phyloP scores from a whole-genome alignment of 306 rosid species.

The Cajanus cajan region DNA sequence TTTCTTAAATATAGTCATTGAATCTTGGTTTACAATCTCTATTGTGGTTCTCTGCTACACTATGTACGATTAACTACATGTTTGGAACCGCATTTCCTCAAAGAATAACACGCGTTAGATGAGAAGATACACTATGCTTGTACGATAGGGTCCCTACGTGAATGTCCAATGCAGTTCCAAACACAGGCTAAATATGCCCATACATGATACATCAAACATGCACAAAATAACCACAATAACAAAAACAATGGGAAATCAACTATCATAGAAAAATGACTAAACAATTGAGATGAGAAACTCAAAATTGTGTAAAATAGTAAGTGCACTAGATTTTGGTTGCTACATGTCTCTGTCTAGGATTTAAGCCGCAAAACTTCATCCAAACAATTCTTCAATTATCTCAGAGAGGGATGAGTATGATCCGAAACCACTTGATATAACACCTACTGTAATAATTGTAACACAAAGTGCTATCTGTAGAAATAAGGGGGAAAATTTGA shows the following conservation, averaged over 20 bases:
- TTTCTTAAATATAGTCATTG: background rate
- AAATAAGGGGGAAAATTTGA: background rate
- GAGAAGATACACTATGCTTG: no score
- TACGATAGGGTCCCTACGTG: no score
- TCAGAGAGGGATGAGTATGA: conserved; percentile 60
- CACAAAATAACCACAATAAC: background rate
- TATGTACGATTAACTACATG: conserved; percentile 4
- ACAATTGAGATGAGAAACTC: background rate
- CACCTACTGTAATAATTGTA: conserved; percentile 55
- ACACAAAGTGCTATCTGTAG: conserved; percentile 57
- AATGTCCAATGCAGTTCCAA: background rate
- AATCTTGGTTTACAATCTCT: background rate
- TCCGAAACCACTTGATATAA: conserved; percentile 50
- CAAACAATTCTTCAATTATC: conserved; percentile 47
- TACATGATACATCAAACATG: background rate
- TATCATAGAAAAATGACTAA: background rate
- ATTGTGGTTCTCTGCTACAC: background rate
- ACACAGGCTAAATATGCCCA: background rate
- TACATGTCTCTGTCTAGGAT: background rate
- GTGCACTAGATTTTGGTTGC: background rate
- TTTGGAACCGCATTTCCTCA: no score
- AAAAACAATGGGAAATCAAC: background rate
- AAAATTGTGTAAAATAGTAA: background rate
- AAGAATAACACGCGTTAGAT: no score
- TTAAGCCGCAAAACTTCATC: conserved; percentile 35